phyloP scores from a whole-genome alignment of 2,329 filamentous ascomycete species.

The Neoarthrinium moseri region DNA sequence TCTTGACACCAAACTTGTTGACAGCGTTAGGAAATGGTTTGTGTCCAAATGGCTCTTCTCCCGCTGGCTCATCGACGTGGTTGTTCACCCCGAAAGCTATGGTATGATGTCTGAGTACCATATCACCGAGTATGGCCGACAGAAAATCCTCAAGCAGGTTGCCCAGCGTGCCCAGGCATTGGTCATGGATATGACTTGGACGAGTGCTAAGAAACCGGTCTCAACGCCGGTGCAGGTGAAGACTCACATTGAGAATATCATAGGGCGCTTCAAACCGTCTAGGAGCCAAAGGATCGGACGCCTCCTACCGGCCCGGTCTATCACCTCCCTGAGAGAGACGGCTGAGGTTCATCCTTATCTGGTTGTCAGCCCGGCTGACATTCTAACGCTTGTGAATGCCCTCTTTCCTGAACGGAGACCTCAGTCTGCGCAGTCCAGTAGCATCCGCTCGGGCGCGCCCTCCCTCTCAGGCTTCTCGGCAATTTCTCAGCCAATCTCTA shows the following conservation, averaged over 20 bases:
- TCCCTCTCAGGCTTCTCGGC: constrained; percentile 67
- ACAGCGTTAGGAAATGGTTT: constrained; percentile 77
- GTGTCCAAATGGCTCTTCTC: constrained; percentile 92
- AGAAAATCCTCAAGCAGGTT: constrained; percentile 77
- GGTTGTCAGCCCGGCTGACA: constrained; percentile 75
- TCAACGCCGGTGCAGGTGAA: constrained; percentile 64
- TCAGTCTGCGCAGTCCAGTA: constrained; percentile 60
- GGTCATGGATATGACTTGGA: constrained; percentile 76
- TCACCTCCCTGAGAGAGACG: constrained; percentile 73
- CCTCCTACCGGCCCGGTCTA: constrained; percentile 68
- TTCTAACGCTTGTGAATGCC: constrained; percentile 77
- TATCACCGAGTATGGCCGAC: constrained; percentile 85
- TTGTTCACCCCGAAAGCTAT: constrained; percentile 84
- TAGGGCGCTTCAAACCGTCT: constrained; percentile 60
- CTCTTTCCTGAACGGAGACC: constrained; percentile 76
- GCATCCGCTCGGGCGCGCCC: constrained; percentile 63
- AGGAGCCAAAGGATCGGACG: constrained; percentile 52
- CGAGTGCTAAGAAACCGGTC: constrained; percentile 52
- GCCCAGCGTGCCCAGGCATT: constrained; percentile 77
- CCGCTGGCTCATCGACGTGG: constrained; percentile 77
- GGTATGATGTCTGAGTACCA: constrained; percentile 85
- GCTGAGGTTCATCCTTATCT: constrained; percentile 77
- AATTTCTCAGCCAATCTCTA: constrained; percentile 67
- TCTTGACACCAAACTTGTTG: constrained; percentile 68
- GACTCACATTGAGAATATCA: constrained; percentile 69